Percentiles rank a stretch among this genome's conserved stretches.
Evolutionary conservation across 78 protist species (phyloP).

Genomic region (Tieghemostelium lacteum): DNA sequence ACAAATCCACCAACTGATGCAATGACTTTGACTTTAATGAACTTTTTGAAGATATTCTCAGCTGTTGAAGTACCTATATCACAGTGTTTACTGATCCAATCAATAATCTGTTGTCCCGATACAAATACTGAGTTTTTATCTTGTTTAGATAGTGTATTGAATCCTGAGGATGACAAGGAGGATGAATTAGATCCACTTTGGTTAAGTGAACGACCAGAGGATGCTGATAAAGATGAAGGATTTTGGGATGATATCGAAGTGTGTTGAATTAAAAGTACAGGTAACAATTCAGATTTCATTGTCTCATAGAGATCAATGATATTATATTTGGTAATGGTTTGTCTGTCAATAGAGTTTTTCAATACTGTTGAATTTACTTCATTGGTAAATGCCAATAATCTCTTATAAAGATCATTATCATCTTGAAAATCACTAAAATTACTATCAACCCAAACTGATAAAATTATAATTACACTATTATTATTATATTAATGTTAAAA

Average conservation of each 20-base stretch:
- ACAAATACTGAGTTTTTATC: constrained; percentile 1
- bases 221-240: too few species aligned
- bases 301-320: too few species aligned
- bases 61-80: constrained; percentile 28
- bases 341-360: constrained; percentile 59
- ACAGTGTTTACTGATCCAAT: constrained; percentile 33
- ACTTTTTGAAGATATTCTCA: constrained; percentile 8
- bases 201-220: too few species aligned
- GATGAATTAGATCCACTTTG: background rate
- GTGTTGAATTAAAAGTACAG: too few species aligned
- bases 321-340: too few species aligned
- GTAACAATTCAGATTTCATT: too few species aligned
- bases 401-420: constrained; percentile 23
- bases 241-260: too few species aligned
- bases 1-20: constrained; percentile 18
- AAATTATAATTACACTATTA: constrained; percentile 36
- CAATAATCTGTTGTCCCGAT: constrained; percentile 23
- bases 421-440: constrained; percentile 50
- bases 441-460: constrained; percentile 61
- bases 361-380: constrained; percentile 1
- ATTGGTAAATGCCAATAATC: constrained; percentile 1
- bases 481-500: background rate
- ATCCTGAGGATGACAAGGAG: background rate
- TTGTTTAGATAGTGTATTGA: background rate
- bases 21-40: constrained; percentile 22